Evolutionary conservation across 75 land plant genomes (phyloP).

Genomic region (Selaginella tamariscina): DNA sequence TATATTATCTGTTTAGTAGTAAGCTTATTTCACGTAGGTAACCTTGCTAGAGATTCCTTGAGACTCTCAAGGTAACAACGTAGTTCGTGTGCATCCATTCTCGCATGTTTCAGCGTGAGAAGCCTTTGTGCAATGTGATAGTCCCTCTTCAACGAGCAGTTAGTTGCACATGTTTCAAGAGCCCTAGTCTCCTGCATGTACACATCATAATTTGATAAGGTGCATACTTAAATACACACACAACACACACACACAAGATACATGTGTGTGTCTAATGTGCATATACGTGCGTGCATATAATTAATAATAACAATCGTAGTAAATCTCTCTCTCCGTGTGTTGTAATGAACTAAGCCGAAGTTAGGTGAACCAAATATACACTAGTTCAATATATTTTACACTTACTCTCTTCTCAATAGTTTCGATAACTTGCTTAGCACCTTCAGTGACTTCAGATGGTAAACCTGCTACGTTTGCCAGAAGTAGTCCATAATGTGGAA

Average conservation of each 20-base stretch:
- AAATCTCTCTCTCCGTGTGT: no score
- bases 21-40: no score
- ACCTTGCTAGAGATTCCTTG: no score
- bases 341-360: no score
- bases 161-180: neutral
- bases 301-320: no score
- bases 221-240: no score
- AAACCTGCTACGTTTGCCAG: slow-evolving; percentile 81
- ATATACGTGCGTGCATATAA: neutral
- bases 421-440: slow-evolving; percentile 50
- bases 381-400: no score
- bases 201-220: neutral
- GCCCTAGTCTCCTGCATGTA: neutral
- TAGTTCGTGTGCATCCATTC: slow-evolving; percentile 51
- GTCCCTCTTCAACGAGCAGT: slow-evolving; percentile 37
- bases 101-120: slow-evolving; percentile 72
- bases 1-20: no score
- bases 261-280: neutral
- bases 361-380: no score
- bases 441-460: slow-evolving; percentile 55
- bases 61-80: slow-evolving; percentile 51
- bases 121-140: slow-evolving; percentile 69
- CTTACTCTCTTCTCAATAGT: slow-evolving; percentile 18
- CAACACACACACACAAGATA: no score
- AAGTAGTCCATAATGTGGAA: slow-evolving; percentile 86